These are phyloP conservation scores for Colletotrichum melonis DNA, from an alignment of 2,329 filamentous ascomycete species.

Conservation along the genomic window DNA sequence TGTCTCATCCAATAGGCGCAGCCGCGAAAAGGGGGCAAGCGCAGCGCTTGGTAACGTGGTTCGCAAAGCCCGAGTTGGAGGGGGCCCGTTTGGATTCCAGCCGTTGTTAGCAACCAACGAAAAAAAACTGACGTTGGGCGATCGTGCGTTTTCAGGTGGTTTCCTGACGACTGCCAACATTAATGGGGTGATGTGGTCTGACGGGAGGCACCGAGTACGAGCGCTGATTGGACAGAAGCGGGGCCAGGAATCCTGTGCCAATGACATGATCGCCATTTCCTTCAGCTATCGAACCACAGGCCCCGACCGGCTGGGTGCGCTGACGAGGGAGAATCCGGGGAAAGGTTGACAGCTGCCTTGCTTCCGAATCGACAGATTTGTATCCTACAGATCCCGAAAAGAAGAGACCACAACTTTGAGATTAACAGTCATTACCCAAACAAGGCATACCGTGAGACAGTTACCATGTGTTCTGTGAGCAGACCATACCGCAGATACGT, in stretches of 20 bases:
- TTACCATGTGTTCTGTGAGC: background rate
- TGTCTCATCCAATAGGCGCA: conserved; percentile 33
- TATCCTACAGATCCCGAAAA: conserved; percentile 10
- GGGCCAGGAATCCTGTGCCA: conserved; percentile 30
- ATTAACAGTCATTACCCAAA: background rate
- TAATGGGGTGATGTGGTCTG: conserved; percentile 38
- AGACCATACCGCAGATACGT: background rate
- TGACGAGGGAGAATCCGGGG: conserved; percentile 25
- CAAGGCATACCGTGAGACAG: background rate
- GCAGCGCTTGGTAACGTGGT: background rate
- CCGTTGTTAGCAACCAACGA: background rate
- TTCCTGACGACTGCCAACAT: conserved; percentile 32
- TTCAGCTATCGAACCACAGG: conserved; percentile 31
- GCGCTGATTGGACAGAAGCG: conserved; percentile 24
- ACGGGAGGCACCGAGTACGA: conserved; percentile 28
- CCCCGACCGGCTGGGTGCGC: conserved; percentile 22
- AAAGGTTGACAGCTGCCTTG: conserved; percentile 19
- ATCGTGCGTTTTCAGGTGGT: conserved; percentile 32
- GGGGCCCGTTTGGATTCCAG: background rate
- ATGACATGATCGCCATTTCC: conserved; percentile 28
- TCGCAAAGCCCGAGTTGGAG: background rate
- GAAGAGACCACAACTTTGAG: conserved; percentile 1
- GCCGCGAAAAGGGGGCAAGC: conserved; percentile 16
- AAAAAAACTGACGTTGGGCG: conserved; percentile 12
- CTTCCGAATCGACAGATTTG: conserved; percentile 3